Evolutionary conservation across 2,329 filamentous ascomycete genomes (phyloP).

Genomic region (Periglandula ipomoeae): DNA sequence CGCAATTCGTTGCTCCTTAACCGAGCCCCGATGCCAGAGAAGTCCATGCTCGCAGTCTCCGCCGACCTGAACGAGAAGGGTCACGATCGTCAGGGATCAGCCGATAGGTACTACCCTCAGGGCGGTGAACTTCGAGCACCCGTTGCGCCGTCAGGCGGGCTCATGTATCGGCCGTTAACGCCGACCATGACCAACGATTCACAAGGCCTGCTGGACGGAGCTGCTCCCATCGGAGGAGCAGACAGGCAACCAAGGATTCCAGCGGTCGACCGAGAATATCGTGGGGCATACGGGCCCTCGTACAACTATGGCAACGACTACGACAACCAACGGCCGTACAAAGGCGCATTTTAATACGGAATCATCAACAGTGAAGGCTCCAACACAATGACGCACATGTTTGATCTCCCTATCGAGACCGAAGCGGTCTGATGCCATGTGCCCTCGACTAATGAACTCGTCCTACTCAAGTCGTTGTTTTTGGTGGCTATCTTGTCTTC

Average conservation of each 20-base stretch:
- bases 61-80: constrained; percentile 29
- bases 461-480: neutral
- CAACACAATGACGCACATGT: neutral
- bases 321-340: neutral
- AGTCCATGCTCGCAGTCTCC: constrained; percentile 34
- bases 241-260: constrained; percentile 11
- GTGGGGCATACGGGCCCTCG: constrained; percentile 10
- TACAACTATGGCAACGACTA: constrained; percentile 12
- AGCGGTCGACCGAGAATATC: constrained; percentile 5
- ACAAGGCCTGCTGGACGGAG: constrained; percentile 29
- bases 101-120: constrained; percentile 23
- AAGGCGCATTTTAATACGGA: neutral
- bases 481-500: no score
- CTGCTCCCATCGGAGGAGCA: constrained; percentile 28
- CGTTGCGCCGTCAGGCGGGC: constrained; percentile 17
- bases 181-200: constrained; percentile 24
- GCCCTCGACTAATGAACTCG: neutral
- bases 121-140: constrained; percentile 15
- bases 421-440: neutral
- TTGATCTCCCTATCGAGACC: neutral
- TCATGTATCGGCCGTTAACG: constrained; percentile 28
- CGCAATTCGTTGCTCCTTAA: constrained; percentile 78
- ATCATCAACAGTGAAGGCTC: neutral
- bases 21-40: constrained; percentile 26
- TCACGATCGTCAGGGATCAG: constrained; percentile 18